Conservation (phyloP, 2,329 filamentous ascomycete species). For the Fusarium clavum region DNA sequence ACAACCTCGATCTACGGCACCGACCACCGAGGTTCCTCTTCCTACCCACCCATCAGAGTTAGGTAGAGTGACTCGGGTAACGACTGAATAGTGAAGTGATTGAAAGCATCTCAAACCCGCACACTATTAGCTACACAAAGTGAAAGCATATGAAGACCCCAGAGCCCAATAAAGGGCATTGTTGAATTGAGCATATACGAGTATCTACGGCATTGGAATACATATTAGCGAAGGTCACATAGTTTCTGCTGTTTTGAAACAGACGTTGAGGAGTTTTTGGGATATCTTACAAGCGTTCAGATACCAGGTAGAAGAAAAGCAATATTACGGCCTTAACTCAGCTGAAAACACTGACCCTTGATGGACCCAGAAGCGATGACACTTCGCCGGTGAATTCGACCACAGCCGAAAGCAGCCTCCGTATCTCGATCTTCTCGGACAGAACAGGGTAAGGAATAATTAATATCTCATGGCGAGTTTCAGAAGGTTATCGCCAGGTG, state of each 20-base stretch:
- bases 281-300: constrained; percentile 6
- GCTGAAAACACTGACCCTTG: background rate
- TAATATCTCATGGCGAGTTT: constrained; percentile 19
- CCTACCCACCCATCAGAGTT: constrained; percentile 63
- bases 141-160: background rate
- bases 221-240: constrained; percentile 25
- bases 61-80: constrained; percentile 46
- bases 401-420: constrained; percentile 4
- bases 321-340: constrained; percentile 6
- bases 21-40: constrained; percentile 58
- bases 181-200: constrained; percentile 25
- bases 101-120: background rate
- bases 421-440: constrained; percentile 6
- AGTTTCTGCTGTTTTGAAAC: background rate
- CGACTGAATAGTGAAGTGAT: constrained; percentile 13
- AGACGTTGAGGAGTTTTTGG: constrained; percentile 6
- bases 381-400: constrained; percentile 15
- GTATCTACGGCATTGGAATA: constrained; percentile 24
- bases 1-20: constrained; percentile 67
- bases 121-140: constrained; percentile 1
- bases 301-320: constrained; percentile 23
- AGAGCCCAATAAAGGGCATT: constrained; percentile 3
- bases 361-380: constrained; percentile 21
- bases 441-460: constrained; percentile 1
- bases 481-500: constrained; percentile 8